Conservation (phyloP, 129 eudicot genomes). For the Arctium minus region DNA sequence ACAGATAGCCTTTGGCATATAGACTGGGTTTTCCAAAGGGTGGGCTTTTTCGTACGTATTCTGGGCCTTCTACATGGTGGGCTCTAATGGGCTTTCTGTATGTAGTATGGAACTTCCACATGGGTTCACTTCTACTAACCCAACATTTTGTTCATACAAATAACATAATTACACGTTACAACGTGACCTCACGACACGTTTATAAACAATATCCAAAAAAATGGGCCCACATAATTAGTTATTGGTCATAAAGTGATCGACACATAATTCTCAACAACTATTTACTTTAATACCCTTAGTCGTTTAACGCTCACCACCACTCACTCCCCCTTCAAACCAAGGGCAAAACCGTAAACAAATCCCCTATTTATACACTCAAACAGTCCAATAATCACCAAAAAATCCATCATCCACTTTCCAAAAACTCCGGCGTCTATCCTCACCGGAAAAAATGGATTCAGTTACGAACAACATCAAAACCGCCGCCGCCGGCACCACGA, state of each 20-base stretch:
- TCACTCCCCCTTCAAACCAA: background rate
- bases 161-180: too few relatives aligned
- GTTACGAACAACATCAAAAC: slow-evolving; percentile 20
- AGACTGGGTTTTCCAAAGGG: too few relatives aligned
- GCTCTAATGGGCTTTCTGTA: too few relatives aligned
- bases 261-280: background rate
- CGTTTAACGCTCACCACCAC: slow-evolving; percentile 6
- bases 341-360: slow-evolving; percentile 17
- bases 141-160: too few relatives aligned
- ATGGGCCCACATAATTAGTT: slow-evolving; percentile 2
- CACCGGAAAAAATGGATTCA: slow-evolving; percentile 23
- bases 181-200: too few relatives aligned
- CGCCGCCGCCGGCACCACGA: slow-evolving; percentile 14
- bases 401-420: background rate
- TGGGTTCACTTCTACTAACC: too few relatives aligned
- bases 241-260: slow-evolving; percentile 15
- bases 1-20: too few relatives aligned
- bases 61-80: too few relatives aligned
- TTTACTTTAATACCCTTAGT: slow-evolving; percentile 5
- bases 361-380: background rate
- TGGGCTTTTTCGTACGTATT: too few relatives aligned
- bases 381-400: background rate
- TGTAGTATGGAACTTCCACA: too few relatives aligned
- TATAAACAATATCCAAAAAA: too few relatives aligned
- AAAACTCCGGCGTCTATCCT: background rate